Percentiles rank a stretch among this genome's conserved stretches.
These are phyloP conservation scores for Sambucus nigra DNA, from an alignment of 129 eudicot genomes.

Conservation along the genomic window DNA sequence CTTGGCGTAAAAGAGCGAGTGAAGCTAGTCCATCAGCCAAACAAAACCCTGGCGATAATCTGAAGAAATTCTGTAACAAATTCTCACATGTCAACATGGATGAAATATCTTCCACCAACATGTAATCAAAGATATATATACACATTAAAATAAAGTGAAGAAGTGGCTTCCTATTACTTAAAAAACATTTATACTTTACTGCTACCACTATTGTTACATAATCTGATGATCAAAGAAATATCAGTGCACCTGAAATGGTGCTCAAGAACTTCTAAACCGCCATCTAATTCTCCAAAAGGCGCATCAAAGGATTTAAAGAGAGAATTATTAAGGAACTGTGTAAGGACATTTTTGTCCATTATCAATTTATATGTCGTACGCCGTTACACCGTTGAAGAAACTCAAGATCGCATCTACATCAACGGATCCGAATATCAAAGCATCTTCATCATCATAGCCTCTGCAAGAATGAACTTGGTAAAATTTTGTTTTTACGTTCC, in stretches of 20 bases:
- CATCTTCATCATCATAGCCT: too few relatives aligned
- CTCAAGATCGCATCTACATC: too few relatives aligned
- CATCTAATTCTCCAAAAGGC: too few relatives aligned
- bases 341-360: too few relatives aligned
- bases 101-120: background rate
- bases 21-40: slow-evolving; percentile 99
- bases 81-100: slow-evolving; percentile 15
- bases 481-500: too few relatives aligned
- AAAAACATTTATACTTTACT: background rate
- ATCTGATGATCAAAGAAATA: background rate
- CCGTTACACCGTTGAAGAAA: too few relatives aligned
- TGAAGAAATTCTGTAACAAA: slow-evolving; percentile 70
- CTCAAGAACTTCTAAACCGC: background rate
- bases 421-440: too few relatives aligned
- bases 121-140: background rate
- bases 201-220: background rate
- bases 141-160: background rate
- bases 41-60: slow-evolving; percentile 95
- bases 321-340: too few relatives aligned
- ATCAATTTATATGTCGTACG: too few relatives aligned
- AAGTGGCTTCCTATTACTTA: background rate
- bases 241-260: background rate
- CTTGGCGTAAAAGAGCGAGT: slow-evolving; percentile 86
- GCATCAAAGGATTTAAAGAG: too few relatives aligned
- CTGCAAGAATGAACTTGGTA: too few relatives aligned